Evolutionary conservation across 495 filamentous ascomycete genomes (phyloP), one percentile per base, ranked within the genome.

Genomic region (Lophiotrema nucula): DNA sequence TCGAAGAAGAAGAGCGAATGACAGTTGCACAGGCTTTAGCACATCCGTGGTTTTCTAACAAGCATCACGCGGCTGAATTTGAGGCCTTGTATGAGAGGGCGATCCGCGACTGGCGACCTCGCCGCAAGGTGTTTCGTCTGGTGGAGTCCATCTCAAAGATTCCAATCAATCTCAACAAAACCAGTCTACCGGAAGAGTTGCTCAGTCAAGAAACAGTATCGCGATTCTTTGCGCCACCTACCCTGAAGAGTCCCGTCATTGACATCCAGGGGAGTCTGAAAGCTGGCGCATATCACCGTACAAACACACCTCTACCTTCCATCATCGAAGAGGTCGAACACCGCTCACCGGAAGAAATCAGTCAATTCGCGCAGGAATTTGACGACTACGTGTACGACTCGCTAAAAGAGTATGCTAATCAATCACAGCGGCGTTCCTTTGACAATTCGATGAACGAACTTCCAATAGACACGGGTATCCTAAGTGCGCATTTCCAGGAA

Each of bases 1-100:
- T 79, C 2, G 74, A 84, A 42, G 79, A 82, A 51, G 56, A 60
- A 0, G 37, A 64, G 28, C 75, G 86, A 23, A 74, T 85, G 69
- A 77, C 75, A 35, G 81, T 76, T 3, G 73, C 72, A 11, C 62
- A 83, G 69, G 83, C 83, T 3, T 65, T 85, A 53, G 23, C 62
- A 15, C 84, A 89, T 70, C 27, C 47, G 12, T 89, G 86, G 85
- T 83, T 88, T 62, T 78, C 69, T 1, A 76, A 79, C 43, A 59
- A 66, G 15, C 43, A 60, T 4, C 70, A 76, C 56, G 67, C 62
- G 2, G 33, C 31, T 4, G 67, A 72, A n/a, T 74, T 83, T 39
- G 72, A 81, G 23, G 71, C 71, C 0, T 56, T 79, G 0, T 85
- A 84, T 45, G 12, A 72, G 26, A 59, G 71, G 31, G 70, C 77